Evolutionary conservation across 2,329 filamentous ascomycete genomes (phyloP), one percentile per base, ranked within the genome.

Genomic region (Ophiobolus disseminans): DNA sequence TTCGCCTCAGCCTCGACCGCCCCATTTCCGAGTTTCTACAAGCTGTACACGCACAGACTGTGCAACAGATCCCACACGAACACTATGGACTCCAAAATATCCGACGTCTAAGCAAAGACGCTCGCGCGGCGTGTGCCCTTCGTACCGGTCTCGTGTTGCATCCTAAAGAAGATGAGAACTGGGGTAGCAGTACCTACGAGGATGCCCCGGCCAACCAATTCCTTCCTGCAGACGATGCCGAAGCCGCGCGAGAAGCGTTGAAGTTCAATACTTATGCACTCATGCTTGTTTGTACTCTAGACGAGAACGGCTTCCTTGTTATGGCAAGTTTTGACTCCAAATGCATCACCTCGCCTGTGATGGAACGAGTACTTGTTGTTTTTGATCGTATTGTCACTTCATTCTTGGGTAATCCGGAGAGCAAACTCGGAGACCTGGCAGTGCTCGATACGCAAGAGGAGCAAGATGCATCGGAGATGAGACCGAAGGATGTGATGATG

Each of bases 281-380:
- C 23, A 87, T 88, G 76, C 72, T 88, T 16, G 85, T 87, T 32
- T 88, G 85, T 65, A 84, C 81, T 3, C 72, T 87, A 5, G 79
- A 83, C 26, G 75, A 79, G 2, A 74, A 77, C 50, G 79, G 81
- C 1, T 82, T 87, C 62, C 68, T 81, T 13, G 75, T 85, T 46
- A 85, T 84, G 74, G 84, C 84, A 0, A 86, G 85, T 58, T 87
- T 87, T 58, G 85, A 88, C 60, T 84, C 83, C 17, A 80, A 80
- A n/a, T 78, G 80, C 0, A 79, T 88, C 14, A 74, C 74, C 14
- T 75, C 73, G 23, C 69, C 73, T 19, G 76, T 79, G 14, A 82
- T 86, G 72, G 73, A 85, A 58, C 74, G 76, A 23, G 80, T 81
- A 3, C 72, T 86, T 17, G 64, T 73, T 2, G 79, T 83, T 43